Evolutionary conservation across 108 stramenopile genomes (phyloP), one percentile per base, ranked within the genome.

Genomic region (Skeletonema costatum): DNA sequence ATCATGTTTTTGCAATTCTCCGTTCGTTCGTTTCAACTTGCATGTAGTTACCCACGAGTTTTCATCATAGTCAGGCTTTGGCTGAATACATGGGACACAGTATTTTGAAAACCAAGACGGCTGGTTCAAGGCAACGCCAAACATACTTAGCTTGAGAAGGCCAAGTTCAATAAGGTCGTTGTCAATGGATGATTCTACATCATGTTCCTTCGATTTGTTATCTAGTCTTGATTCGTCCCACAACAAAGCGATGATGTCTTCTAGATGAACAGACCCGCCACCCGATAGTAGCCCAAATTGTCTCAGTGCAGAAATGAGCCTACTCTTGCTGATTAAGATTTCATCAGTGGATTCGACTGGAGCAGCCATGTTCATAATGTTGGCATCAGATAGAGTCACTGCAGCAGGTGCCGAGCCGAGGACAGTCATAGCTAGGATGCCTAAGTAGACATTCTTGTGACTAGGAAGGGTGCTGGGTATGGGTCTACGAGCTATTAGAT

Each of bases 1-100:
- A 70, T 95, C 94, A 70, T 95, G 94, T 46, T 76, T 73, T 32
- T 92, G 88, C 60, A 95, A 67, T 38, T 95, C 94, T 16, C 89
- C 94, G 60, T 46, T 70, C 16, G 90, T 74, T 48, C 83, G 62
- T 25, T 78, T 79, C 82, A 95, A 78, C 29, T 77, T 83, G 53
- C 64, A 31, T 3, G 25, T 71, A 8, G 35, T 60, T 48, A 63
- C 60, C 78, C 78, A 80, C 5, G 71, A 85, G 12, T 32, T 65
- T 48, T 50, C 77, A 25, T 51, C 41, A 51, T 81, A 72, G 6
- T 33, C 42, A 25, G 76, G 65, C 44, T 64, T 50, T 3, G 74
- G 10, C 14, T 30, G 73, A 2, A 82, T 65, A 74, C 91, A 94
- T 17, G 93, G 93, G 82, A 92, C 80, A 64, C 93, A 94, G 25